Evolutionary conservation across 192 early-diverging fungal species (phyloP), one percentile per base, ranked within the genome.

Genomic region (Backusella sp.): DNA sequence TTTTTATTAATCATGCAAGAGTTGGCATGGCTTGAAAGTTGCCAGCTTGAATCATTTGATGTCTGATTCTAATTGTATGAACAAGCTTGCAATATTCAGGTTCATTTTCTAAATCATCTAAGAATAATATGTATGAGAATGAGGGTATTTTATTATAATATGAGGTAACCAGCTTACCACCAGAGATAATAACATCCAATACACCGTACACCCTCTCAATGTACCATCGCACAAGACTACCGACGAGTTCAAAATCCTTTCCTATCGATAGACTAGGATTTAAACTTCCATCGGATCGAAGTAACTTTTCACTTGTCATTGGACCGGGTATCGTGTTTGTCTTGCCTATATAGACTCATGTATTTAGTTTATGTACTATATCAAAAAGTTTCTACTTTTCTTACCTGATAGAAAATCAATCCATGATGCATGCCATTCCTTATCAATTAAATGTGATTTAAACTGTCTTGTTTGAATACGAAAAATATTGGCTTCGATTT

Each of bases 371-470:
- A 32, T 3, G 3, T 32, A 3, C 32, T 0, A 32, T 32, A 32
- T 32, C 32, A 32, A 32, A 32, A 32, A 3, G 52, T 53, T 53
- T 53, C 6, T 1, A 23, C 21, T 6, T 53, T 53, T 53, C 7
- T 53, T 62, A 28, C 56, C 56, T 62, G 56, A 62, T 62, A 62
- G 14, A 28, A 62, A 62, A 4, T 62, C 23, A 14, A 62, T 7
- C 56, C 56, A 62, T 62, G 56, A 62, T 62, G 19, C 56, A 26
- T 62, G 56, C 56, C 56, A 62, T 62, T 26, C 12, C 12, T 62
- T 62, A 62, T 62, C 56, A 14, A 62, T 14, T n/a, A 62, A 62
- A 62, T 62, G 56, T 62, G 56, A 62, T 62, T 62, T 62, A 8
- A 62, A 62, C 9, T 62, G 56, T 28, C 56, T 62, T 23, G 21